phyloP scores from a whole-genome alignment of 495 filamentous ascomycete species.

The Hyaloscypha variabilis region DNA sequence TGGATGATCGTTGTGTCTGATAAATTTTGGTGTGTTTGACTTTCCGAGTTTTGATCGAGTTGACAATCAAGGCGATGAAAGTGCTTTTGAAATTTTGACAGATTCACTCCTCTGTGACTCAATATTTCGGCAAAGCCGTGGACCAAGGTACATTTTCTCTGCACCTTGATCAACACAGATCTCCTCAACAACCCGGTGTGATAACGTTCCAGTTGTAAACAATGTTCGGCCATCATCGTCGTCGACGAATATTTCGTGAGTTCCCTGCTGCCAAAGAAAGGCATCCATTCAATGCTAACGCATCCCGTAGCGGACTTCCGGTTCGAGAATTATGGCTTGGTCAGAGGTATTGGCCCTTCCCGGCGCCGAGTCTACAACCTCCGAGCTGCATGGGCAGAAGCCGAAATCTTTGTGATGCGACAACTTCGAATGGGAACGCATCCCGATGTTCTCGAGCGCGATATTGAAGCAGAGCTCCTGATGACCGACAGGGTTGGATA shows the following conservation, averaged over 20 bases:
- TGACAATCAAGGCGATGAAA: too few species aligned
- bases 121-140: too few species aligned
- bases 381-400: neutral
- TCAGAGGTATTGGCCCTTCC: neutral
- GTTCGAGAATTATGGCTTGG: neutral
- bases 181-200: too few species aligned
- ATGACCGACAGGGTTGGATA: neutral
- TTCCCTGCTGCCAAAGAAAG: neutral
- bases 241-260: neutral
- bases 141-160: too few species aligned
- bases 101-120: too few species aligned
- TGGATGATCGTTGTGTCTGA: too few species aligned
- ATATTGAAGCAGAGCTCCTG: neutral
- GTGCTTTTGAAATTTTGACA: too few species aligned
- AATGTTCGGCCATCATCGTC: neutral
- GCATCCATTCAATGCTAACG: neutral
- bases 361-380: neutral
- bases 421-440: neutral
- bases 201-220: neutral
- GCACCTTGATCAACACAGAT: too few species aligned
- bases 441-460: neutral
- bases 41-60: too few species aligned
- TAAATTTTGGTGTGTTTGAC: too few species aligned
- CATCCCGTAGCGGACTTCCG: neutral
- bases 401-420: neutral